These are phyloP conservation scores for Spongiforma sp. DNA, from an alignment of 1,284 basidiomycete species.

Conservation along the genomic window DNA sequence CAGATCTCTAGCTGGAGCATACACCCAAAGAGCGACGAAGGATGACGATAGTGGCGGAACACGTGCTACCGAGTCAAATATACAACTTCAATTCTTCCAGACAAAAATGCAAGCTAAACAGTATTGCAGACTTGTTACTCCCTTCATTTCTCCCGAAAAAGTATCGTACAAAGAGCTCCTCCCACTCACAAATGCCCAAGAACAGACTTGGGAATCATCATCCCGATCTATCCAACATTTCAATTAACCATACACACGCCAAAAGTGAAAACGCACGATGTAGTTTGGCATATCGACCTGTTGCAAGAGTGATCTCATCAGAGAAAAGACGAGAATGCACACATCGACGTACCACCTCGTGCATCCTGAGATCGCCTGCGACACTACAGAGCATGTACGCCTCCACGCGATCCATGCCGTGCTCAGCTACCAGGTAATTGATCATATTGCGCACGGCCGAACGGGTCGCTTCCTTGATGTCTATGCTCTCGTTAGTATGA, in stretches of 20 bases:
- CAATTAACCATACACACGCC: neutral
- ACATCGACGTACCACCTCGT: constrained; percentile 59
- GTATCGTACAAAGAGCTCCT: too few relatives aligned
- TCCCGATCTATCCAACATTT: constrained; percentile 30
- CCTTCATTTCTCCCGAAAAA: too few relatives aligned
- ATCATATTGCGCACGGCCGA: too few relatives aligned
- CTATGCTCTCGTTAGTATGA: constrained; percentile 27
- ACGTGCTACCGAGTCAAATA: too few relatives aligned
- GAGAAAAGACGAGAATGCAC: neutral
- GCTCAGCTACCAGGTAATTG: too few relatives aligned
- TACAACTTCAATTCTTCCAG: too few relatives aligned
- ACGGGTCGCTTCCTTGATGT: constrained; percentile 59
- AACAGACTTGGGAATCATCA: constrained; percentile 38
- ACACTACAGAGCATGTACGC: constrained; percentile 71
- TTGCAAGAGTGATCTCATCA: neutral
- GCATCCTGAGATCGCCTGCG: constrained; percentile 61
- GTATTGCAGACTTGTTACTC: too few relatives aligned
- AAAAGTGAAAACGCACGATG: constrained; percentile 46
- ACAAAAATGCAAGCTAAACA: too few relatives aligned
- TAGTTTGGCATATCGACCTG: constrained; percentile 74
- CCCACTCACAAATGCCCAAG: constrained; percentile 8
- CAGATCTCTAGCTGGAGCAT: too few relatives aligned
- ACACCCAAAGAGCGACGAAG: too few relatives aligned
- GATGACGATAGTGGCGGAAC: too few relatives aligned
- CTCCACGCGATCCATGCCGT: too few relatives aligned